Evolutionary conservation across 2,329 filamentous ascomycete genomes (phyloP).

Genomic region (Trichothecium roseum): DNA sequence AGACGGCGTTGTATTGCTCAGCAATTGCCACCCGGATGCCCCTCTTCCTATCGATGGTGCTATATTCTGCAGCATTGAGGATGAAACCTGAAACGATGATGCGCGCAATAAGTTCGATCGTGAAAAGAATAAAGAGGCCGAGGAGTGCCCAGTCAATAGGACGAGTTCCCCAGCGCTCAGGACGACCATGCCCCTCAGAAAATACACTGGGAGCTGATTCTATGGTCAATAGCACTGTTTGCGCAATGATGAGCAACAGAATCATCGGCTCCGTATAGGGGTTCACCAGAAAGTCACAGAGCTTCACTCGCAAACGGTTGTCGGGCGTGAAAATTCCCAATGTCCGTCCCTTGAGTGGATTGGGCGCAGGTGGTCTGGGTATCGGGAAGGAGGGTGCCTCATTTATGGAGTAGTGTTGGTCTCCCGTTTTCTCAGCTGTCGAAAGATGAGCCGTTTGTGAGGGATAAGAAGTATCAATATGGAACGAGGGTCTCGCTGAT

Average conservation of each 20-base stretch:
- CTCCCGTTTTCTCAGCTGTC: slow-evolving; percentile 32
- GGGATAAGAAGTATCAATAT: slow-evolving; percentile 39
- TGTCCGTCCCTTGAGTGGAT: slow-evolving; percentile 78
- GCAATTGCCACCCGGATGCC: slow-evolving; percentile 65
- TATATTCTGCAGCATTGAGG: slow-evolving; percentile 84
- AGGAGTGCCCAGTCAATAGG: slow-evolving; percentile 74
- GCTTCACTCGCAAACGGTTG: slow-evolving; percentile 58
- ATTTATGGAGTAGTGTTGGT: slow-evolving; percentile 10
- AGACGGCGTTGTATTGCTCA: slow-evolving; percentile 67
- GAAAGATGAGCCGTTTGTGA: slow-evolving; percentile 31
- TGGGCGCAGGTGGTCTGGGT: slow-evolving; percentile 26
- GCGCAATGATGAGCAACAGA: slow-evolving; percentile 75
- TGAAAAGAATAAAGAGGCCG: slow-evolving; percentile 79
- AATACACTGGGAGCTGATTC: slow-evolving; percentile 69
- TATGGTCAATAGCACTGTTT: slow-evolving; percentile 78
- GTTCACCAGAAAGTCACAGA: slow-evolving; percentile 80
- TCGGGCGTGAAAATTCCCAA: slow-evolving; percentile 76
- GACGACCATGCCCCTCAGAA: slow-evolving; percentile 47
- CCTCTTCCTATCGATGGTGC: slow-evolving; percentile 70
- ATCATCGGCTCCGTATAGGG: slow-evolving; percentile 81
- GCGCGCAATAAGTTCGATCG: slow-evolving; percentile 70
- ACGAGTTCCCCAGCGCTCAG: slow-evolving; percentile 53
- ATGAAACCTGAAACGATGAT: slow-evolving; percentile 91
- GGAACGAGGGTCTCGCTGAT: slow-evolving; percentile 17
- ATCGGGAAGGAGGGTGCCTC: slow-evolving; percentile 8